These are phyloP conservation scores for Durotheca rogersii DNA, from an alignment of 495 filamentous ascomycete genomes.

Conservation along the genomic window DNA sequence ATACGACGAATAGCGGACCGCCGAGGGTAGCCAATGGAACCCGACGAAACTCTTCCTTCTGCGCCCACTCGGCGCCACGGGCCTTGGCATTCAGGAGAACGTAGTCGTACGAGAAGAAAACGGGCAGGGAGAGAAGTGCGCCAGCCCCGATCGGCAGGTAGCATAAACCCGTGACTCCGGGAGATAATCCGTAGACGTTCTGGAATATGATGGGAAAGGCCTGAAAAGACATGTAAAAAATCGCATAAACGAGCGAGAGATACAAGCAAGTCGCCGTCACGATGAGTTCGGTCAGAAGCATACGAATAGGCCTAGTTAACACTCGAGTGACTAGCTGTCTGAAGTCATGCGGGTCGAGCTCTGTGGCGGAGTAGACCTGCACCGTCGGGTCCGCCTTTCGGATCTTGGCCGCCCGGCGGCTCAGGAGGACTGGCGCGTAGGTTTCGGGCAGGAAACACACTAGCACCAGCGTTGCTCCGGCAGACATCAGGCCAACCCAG, in stretches of 20 bases:
- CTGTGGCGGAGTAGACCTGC: slow-evolving; percentile 37
- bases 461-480: slow-evolving; percentile 48
- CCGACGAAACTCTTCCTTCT: slow-evolving; percentile 59
- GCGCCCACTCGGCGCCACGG: slow-evolving; percentile 36
- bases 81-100: slow-evolving; percentile 29
- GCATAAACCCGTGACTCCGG: slow-evolving; percentile 47
- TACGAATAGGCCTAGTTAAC: slow-evolving; percentile 43
- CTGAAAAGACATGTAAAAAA: slow-evolving; percentile 76
- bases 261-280: slow-evolving; percentile 67
- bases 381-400: slow-evolving; percentile 48
- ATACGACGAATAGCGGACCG: slow-evolving; percentile 60
- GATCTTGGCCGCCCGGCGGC: slow-evolving; percentile 54
- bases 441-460: slow-evolving; percentile 62
- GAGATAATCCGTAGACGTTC: slow-evolving; percentile 45
- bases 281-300: slow-evolving; percentile 46
- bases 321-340: slow-evolving; percentile 41
- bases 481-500: slow-evolving; percentile 61
- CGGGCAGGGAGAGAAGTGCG: slow-evolving; percentile 46
- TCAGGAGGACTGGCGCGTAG: slow-evolving; percentile 59
- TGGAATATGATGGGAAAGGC: slow-evolving; percentile 66
- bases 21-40: slow-evolving; percentile 67
- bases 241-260: slow-evolving; percentile 66
- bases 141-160: slow-evolving; percentile 52
- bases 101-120: slow-evolving; percentile 54
- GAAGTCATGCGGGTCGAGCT: slow-evolving; percentile 37